Percentiles rank a stretch among this genome's conserved stretches.
phyloP scores from a whole-genome alignment of 2,329 filamentous ascomycete genomes.

The Daldinia sp. region DNA sequence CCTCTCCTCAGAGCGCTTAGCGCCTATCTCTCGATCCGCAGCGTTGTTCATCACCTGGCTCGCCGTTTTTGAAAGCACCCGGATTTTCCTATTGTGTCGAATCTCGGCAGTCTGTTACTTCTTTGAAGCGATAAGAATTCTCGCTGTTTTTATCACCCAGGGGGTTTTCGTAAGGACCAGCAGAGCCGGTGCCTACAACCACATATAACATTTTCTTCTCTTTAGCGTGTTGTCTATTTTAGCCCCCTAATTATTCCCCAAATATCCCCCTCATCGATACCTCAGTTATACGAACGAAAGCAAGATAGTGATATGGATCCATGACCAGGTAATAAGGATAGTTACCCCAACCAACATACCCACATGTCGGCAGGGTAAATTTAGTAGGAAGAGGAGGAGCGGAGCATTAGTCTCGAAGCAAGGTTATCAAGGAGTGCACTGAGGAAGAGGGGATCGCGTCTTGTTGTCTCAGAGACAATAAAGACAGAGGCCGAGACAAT shows the following conservation, averaged over 20 bases:
- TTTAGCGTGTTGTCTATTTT: constrained; percentile 35
- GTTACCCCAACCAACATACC: neutral
- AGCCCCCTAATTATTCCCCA: constrained; percentile 32
- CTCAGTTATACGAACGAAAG: constrained; percentile 35
- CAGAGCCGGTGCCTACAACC: constrained; percentile 15
- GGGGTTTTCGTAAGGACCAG: neutral
- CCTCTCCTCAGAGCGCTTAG: constrained; percentile 51
- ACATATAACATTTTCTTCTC: constrained; percentile 30
- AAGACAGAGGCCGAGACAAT: neutral
- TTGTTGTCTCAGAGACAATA: neutral
- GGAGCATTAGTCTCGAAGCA: constrained; percentile 1
- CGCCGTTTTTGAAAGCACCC: neutral
- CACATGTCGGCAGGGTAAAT: neutral
- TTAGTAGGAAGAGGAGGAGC: constrained; percentile 9
- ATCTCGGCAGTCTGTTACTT: neutral
- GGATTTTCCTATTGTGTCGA: neutral
- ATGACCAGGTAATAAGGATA: constrained; percentile 26
- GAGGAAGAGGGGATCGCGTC: neutral
- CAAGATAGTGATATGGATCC: constrained; percentile 28
- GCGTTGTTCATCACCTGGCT: neutral
- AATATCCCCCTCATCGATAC: constrained; percentile 36
- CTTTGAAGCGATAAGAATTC: neutral
- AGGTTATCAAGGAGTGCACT: neutral
- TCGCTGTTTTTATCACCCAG: neutral
- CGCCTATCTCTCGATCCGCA: neutral